Conservation (phyloP, 1,139 yeast genomes). For the Suhomyces kunorum region DNA sequence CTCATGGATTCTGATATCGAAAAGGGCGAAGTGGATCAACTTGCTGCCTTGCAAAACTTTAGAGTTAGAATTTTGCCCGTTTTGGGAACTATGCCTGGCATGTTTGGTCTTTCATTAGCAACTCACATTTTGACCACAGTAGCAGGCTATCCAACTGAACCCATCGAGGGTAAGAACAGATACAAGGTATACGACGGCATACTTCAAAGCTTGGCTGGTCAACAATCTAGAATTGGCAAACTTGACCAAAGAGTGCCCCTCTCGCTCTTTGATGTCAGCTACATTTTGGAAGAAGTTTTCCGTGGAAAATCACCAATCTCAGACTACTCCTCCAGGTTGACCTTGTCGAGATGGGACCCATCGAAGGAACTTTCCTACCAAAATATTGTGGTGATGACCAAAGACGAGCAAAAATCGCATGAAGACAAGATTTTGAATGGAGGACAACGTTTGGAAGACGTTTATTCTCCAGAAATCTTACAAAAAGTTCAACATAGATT, state of each 20-base stretch:
- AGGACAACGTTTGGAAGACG: conserved; percentile 58
- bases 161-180: conserved; percentile 89
- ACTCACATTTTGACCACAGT: conserved; percentile 77
- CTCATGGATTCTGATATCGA: conserved; percentile 75
- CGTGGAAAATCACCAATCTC: conserved; percentile 89
- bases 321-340: conserved; percentile 76
- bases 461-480: conserved; percentile 63
- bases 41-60: conserved; percentile 84
- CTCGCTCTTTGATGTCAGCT: conserved; percentile 71
- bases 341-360: conserved; percentile 85
- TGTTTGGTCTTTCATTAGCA: conserved; percentile 89
- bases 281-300: conserved; percentile 87
- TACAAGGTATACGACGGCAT: conserved; percentile 81
- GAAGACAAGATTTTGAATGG: conserved; percentile 74
- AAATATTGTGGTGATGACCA: conserved; percentile 84
- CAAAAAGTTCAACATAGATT: conserved; percentile 63
- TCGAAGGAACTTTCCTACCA: conserved; percentile 55
- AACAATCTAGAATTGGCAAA: conserved; percentile 73
- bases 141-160: conserved; percentile 86
- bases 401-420: conserved; percentile 80
- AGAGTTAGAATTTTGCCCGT: conserved; percentile 94
- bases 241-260: conserved; percentile 72
- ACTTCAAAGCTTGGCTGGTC: conserved; percentile 82
- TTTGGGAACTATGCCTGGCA: conserved; percentile 93
- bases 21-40: conserved; percentile 82